A percentile compares a stretch with the other conserved stretches of the same genome.
These are phyloP conservation scores for Metschnikowia chrysomelidarum DNA, from an alignment of 805 yeast genomes.

Conservation along the genomic window DNA sequence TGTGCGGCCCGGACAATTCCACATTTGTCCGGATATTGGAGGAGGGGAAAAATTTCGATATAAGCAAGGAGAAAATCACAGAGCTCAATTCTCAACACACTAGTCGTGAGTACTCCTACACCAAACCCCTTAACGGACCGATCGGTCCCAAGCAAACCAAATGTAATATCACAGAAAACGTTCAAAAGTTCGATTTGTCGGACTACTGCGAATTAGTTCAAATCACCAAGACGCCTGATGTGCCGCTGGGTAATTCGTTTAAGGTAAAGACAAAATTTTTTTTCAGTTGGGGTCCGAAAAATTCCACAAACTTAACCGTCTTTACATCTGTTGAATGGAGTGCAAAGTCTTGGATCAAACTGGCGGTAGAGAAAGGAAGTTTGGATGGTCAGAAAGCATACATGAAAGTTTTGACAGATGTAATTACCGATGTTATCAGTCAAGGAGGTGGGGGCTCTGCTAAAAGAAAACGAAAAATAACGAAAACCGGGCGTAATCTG, in stretches of 20 bases:
- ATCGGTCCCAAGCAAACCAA: conserved; percentile 93
- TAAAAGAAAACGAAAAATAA: conserved; percentile 15
- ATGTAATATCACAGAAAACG: conserved; percentile 58
- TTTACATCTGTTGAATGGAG: conserved; percentile 83
- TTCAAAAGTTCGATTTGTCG: conserved; percentile 53
- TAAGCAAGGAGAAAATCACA: conserved; percentile 25
- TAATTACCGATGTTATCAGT: conserved; percentile 9
- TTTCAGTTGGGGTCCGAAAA: conserved; percentile 70
- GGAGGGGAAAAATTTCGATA: conserved; percentile 26
- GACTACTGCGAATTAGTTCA: conserved; percentile 59
- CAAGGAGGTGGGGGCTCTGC: conserved; percentile 12
- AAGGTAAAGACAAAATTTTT: conserved; percentile 68
- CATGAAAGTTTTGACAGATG: conserved; percentile 15
- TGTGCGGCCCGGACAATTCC: conserved; percentile 61
- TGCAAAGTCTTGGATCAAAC: conserved; percentile 88
- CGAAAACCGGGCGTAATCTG: conserved; percentile 10
- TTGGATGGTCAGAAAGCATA: conserved; percentile 67
- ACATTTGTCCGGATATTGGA: conserved; percentile 38
- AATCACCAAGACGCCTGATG: conserved; percentile 81
- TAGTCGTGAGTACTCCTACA: conserved; percentile 60
- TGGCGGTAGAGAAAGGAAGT: conserved; percentile 84
- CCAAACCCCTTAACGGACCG: conserved; percentile 72
- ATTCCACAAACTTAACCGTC: conserved; percentile 56
- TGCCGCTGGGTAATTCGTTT: conserved; percentile 90
- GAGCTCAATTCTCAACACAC: conserved; percentile 37